These are phyloP conservation scores for Leptographium flavum DNA, from an alignment of 2,329 filamentous ascomycete genomes.

Conservation along the genomic window DNA sequence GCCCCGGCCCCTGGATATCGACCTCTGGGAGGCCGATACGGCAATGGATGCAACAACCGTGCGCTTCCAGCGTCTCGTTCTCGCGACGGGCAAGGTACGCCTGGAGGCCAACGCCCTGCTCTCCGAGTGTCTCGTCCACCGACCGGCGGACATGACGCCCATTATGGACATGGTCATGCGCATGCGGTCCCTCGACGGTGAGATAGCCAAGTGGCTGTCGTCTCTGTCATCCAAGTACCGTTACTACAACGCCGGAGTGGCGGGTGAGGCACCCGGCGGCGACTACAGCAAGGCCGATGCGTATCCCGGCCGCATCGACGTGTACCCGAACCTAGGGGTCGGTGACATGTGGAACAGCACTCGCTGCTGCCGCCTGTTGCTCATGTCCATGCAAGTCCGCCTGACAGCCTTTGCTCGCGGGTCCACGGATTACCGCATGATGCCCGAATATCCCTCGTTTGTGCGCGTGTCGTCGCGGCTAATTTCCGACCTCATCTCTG, in stretches of 20 bases:
- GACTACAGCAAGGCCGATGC: slow-evolving; percentile 40
- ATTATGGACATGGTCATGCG: slow-evolving; percentile 37
- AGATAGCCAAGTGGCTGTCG: slow-evolving; percentile 35
- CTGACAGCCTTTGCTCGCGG: slow-evolving; percentile 45
- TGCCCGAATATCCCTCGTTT: slow-evolving; percentile 43
- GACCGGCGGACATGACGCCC: slow-evolving; percentile 34
- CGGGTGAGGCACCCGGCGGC: slow-evolving; percentile 35
- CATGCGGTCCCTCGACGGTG: slow-evolving; percentile 36
- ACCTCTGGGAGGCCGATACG: slow-evolving; percentile 44
- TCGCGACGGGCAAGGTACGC: slow-evolving; percentile 39
- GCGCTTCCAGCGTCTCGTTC: slow-evolving; percentile 34
- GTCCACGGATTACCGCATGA: slow-evolving; percentile 47
- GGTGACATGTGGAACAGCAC: slow-evolving; percentile 41
- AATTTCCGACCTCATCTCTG: slow-evolving; percentile 44
- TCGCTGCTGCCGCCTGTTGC: slow-evolving; percentile 36
- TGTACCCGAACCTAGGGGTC: slow-evolving; percentile 43
- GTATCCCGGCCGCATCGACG: slow-evolving; percentile 44
- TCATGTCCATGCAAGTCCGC: slow-evolving; percentile 40
- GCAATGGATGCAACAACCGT: slow-evolving; percentile 32
- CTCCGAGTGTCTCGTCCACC: slow-evolving; percentile 30
- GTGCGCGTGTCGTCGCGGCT: slow-evolving; percentile 34
- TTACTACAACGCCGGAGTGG: slow-evolving; percentile 39
- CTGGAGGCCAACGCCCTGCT: slow-evolving; percentile 34
- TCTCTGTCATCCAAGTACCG: slow-evolving; percentile 34
- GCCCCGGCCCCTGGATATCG: slow-evolving; percentile 34